Conservation (phyloP, 164 flowering plant species). For the Annona cherimola region DNA sequence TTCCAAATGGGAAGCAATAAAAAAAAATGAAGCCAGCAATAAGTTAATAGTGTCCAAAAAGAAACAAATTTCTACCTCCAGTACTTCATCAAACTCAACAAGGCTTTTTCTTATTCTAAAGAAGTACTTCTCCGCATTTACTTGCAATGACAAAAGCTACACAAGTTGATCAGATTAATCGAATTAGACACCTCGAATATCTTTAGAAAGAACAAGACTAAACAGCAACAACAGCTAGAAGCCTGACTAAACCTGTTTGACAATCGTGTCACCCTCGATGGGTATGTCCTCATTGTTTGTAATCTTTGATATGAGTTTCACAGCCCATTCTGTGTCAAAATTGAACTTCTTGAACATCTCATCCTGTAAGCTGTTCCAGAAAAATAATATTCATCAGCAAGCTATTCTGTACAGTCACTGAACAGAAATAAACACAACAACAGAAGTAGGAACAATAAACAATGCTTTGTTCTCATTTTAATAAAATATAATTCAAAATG, state of each 20-base stretch:
- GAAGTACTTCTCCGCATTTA: constrained; percentile 88
- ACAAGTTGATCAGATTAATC: constrained; percentile 8
- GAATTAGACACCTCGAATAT: not conserved
- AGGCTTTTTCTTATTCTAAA: constrained; percentile 83
- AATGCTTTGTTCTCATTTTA: no score
- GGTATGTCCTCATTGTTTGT: constrained; percentile 83
- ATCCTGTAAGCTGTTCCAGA: constrained; percentile 76
- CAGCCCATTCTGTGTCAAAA: constrained; percentile 96
- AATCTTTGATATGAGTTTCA: constrained; percentile 70
- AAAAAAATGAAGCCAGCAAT: not conserved
- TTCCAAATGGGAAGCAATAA: not conserved
- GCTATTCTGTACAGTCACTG: not conserved
- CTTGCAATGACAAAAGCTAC: constrained; percentile 85
- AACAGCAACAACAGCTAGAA: constrained; percentile 1
- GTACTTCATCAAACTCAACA: constrained; percentile 97
- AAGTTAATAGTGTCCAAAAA: not conserved
- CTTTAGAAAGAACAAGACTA: not conserved
- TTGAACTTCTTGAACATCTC: constrained; percentile 98
- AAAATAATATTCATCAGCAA: not conserved
- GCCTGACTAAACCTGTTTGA: constrained; percentile 58
- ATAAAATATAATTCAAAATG: no score
- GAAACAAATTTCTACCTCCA: constrained; percentile 59
- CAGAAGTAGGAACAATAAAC: not conserved
- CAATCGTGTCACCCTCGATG: constrained; percentile 72
- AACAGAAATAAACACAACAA: not conserved